phyloP scores from a whole-genome alignment of 1,139 yeast genomes.

The Kurtzmaniella quercitrusa region DNA sequence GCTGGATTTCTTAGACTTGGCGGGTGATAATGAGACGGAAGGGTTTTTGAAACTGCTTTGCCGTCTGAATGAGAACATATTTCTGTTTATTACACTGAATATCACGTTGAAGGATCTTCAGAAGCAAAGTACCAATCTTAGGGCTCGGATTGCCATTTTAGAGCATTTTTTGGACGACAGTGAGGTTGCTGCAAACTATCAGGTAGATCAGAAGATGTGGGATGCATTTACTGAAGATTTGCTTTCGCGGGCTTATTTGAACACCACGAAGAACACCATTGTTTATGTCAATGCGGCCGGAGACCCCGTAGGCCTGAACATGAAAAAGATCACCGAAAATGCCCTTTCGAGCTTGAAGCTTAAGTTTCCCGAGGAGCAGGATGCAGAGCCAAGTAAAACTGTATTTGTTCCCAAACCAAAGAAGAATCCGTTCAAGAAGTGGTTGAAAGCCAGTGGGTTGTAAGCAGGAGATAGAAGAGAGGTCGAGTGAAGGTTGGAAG shows the following conservation, averaged over 20 bases:
- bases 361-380: constrained; percentile 20
- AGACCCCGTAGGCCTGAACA: constrained; percentile 13
- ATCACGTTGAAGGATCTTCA: constrained; percentile 45
- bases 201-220: constrained; percentile 26
- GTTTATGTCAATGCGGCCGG: constrained; percentile 22
- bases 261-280: constrained; percentile 28
- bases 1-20: constrained; percentile 42
- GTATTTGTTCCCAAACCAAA: constrained; percentile 10
- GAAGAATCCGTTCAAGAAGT: constrained; percentile 35
- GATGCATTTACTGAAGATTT: constrained; percentile 29
- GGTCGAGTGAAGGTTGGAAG: no score
- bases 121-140: constrained; percentile 39
- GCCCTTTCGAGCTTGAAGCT: constrained; percentile 32
- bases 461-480: not conserved
- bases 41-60: constrained; percentile 49
- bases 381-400: constrained; percentile 9
- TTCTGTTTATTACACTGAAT: constrained; percentile 42
- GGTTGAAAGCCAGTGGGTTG: constrained; percentile 20
- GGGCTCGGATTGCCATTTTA: constrained; percentile 30
- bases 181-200: constrained; percentile 38
- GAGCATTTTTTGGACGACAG: constrained; percentile 31
- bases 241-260: constrained; percentile 29
- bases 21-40: constrained; percentile 45
- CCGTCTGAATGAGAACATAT: constrained; percentile 40
- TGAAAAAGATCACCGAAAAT: constrained; percentile 25